Base-by-base conservation (phyloP, 2,329 filamentous ascomycete genomes). In the Fusarium papillatum region DNA sequence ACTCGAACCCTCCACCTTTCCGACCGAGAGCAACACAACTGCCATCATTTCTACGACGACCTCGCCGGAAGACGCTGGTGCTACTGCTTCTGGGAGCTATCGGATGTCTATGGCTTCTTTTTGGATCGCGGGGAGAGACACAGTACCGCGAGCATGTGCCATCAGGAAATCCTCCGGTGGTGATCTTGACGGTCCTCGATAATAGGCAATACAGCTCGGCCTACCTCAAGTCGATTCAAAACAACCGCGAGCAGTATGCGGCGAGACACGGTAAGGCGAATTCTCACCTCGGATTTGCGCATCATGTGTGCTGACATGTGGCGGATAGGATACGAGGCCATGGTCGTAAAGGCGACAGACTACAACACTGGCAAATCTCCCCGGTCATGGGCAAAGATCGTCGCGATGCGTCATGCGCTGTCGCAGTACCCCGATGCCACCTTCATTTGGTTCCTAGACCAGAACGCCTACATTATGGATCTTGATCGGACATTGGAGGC, bases 401-500 rank as follows among this genome's bases (percentile, higher is more conserved):
- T 96, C 72, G 95, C 96, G 10, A 88, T 97, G 81, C 94, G 97
- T 72, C 96, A 99, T 83, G 96, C 96, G 60, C 92, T 98, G 85
- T 92, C 95, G 9, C 89, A 92, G 57, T 93, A 93, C 81, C 95
- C 96, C 7, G 90, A 95, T 78, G 92, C 91, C 73, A 92, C 90
- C 61, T 98, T 93, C 83, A 90, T 98, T 82, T 98, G 96, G 93
- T 95, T 93, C 82, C 91, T 99, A 19, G 95, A 96, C 71, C 91
- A 95, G 78, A 92, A 97, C 80, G 91, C 95, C 11, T 89, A 98
- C 77, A 97, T 99, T 81, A 98, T 98, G 94, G 94, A 97, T 82
- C 93, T 94, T 9, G 85, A 88, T 39, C 85, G 93, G 65, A 90
- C 91, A 17, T 85, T 98, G 39, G 92, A 95, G 76, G 88, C 91